phyloP scores from a whole-genome alignment of 129 eudicot species.

The Helianthus annuus region DNA sequence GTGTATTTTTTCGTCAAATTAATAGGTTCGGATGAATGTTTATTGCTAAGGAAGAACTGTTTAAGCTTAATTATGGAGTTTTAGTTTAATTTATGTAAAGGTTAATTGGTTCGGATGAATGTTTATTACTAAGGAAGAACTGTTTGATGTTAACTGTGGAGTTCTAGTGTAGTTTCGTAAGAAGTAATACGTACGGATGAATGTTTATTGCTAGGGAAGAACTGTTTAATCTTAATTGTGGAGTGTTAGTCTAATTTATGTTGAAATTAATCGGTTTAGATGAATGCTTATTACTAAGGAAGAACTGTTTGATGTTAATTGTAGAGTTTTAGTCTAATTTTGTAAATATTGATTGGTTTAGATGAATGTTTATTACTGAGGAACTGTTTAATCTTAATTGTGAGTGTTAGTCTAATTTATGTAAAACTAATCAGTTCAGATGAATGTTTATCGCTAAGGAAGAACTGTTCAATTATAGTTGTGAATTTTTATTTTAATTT shows the following conservation, averaged over 20 bases:
- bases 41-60: neutral
- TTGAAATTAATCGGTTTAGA: neutral
- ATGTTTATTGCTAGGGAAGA: neutral
- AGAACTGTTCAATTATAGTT: too few species aligned
- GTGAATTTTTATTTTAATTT: too few species aligned
- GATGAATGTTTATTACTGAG: too few species aligned
- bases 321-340: neutral
- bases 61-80: neutral
- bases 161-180: neutral
- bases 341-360: too few species aligned
- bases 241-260: neutral
- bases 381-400: too few species aligned
- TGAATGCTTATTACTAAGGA: neutral
- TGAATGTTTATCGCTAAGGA: too few species aligned
- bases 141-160: too few species aligned
- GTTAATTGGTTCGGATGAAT: slow-evolving; percentile 1
- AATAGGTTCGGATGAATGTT: slow-evolving; percentile 4
- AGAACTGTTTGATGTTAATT: neutral
- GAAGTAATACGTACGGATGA: neutral
- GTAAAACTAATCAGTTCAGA: too few species aligned
- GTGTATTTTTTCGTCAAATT: neutral
- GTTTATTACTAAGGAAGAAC: neutral
- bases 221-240: neutral
- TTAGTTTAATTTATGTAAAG: neutral
- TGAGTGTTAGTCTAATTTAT: too few species aligned